These are phyloP conservation scores for Lactuca sativa DNA, from an alignment of 129 eudicot species.

Conservation along the genomic window DNA sequence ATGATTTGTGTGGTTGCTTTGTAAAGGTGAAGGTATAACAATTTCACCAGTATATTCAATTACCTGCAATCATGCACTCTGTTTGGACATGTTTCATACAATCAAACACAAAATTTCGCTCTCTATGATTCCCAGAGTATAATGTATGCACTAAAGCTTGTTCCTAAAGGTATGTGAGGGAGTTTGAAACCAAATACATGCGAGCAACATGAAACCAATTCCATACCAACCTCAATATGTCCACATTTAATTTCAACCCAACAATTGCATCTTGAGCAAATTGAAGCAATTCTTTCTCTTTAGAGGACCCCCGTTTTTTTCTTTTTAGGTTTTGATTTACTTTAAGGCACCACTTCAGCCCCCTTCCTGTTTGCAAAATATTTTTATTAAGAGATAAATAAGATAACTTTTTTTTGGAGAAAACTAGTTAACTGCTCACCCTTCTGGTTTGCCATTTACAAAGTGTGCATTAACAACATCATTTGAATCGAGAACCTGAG, in stretches of 20 bases:
- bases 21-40: too few species aligned
- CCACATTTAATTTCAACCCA: slow-evolving; percentile 71
- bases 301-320: slow-evolving; percentile 31
- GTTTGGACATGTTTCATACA: too few species aligned
- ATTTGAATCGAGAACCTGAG: slow-evolving; percentile 18
- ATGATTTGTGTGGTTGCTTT: slow-evolving; percentile 84
- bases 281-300: slow-evolving; percentile 64
- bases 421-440: slow-evolving; percentile 33
- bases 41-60: too few species aligned
- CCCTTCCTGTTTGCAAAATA: slow-evolving; percentile 24
- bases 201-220: slow-evolving; percentile 22
- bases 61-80: too few species aligned
- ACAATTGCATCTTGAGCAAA: slow-evolving; percentile 71
- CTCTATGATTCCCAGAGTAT: too few species aligned
- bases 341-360: slow-evolving; percentile 26
- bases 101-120: too few species aligned
- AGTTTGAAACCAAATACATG: slow-evolving; percentile 16
- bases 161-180: too few species aligned
- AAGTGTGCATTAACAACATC: slow-evolving; percentile 24
- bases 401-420: background rate
- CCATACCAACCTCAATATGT: slow-evolving; percentile 63
- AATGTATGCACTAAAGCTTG: too few species aligned
- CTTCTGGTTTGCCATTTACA: slow-evolving; percentile 27
- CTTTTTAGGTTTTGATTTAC: slow-evolving; percentile 30
- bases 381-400: background rate